Base-by-base conservation (phyloP, 305 asterid genomes). In the Fraxinus velutina region DNA sequence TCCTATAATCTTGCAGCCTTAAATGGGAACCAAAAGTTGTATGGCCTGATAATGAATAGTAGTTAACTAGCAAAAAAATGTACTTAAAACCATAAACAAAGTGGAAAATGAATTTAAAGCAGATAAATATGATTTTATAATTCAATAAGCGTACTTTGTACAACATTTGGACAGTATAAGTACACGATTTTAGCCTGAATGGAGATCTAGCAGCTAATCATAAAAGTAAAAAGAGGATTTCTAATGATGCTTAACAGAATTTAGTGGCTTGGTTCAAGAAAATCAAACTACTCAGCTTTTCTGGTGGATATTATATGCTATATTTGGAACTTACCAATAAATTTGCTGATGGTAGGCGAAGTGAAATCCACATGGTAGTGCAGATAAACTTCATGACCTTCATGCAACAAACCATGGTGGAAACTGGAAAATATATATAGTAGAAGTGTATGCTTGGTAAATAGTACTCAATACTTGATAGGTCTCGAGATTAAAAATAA, bases 1-100 rank as follows among this genome's bases (percentile, higher is more conserved):
- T 24, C 83, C 79, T 33, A 9, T 57, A 22, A 42, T n/a, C 55
- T 55, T 86, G 84, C 77, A 42, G 50, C 72, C 83, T 72, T 78
- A 19, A 80, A 80, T 75, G 57, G 42, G 47, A 47, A 70, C 55
- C 27, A 66, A 62, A 80, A 19, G 82, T 62, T 32, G 82, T 82
- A 79, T 64, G 76, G 42, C 15, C 57, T 71, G 64, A 36, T 74
- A 47, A 74, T 75, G 22, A 73, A 80, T 71, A 68, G 78, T 73
- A 80, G 6, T 19, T 37, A 60, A 42, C 50, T 12, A 12, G 55
- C 17, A 12, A 12, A 44, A 44, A 44, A 44, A 44, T 44, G 55
- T 44, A 44, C 17, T 44, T 44, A 2, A 44, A 44, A 44, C 17
- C 55, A 44, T 44, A 12, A 44, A 44, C 55, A 44, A 42, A 42